phyloP scores from a whole-genome alignment of 495 filamentous ascomycete genomes.

The Usnea hakonensis region DNA sequence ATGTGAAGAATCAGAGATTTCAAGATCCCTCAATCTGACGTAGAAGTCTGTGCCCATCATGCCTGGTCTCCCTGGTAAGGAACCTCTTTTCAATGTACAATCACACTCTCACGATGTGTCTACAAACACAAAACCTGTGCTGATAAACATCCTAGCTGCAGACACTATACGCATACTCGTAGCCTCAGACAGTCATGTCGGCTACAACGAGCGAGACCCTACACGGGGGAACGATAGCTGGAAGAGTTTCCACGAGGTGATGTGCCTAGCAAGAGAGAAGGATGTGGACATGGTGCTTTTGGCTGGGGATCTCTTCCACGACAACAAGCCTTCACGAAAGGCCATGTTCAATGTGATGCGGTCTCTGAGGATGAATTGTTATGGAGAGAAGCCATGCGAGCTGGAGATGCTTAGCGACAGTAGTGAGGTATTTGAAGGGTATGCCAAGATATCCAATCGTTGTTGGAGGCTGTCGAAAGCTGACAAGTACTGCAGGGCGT shows the following conservation, averaged over 20 bases:
- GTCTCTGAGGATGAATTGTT: constrained; percentile 82
- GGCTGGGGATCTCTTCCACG: constrained; percentile 93
- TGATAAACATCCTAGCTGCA: constrained; percentile 42
- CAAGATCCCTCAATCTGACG: not conserved
- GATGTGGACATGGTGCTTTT: constrained; percentile 97
- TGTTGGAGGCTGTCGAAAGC: not conserved
- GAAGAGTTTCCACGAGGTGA: constrained; percentile 92
- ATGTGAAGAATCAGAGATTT: not conserved
- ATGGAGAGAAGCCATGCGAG: constrained; percentile 91
- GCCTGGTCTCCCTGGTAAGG: constrained; percentile 18
- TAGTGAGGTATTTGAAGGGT: constrained; percentile 73
- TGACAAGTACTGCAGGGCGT: constrained; percentile 42
- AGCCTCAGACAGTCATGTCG: constrained; percentile 94
- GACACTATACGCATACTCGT: constrained; percentile 95
- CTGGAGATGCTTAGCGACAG: constrained; percentile 91
- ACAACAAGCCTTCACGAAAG: constrained; percentile 95
- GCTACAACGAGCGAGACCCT: constrained; percentile 86
- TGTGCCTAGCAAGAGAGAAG: constrained; percentile 75
- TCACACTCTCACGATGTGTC: not conserved
- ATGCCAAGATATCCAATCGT: not conserved
- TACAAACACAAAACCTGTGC: not conserved
- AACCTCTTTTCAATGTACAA: not conserved
- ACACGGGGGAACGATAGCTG: constrained; percentile 95
- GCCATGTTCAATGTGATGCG: constrained; percentile 97
- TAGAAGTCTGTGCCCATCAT: not conserved